Base-by-base conservation (phyloP, 139 green algal genomes). In the Chlamydomonas incerta region DNA sequence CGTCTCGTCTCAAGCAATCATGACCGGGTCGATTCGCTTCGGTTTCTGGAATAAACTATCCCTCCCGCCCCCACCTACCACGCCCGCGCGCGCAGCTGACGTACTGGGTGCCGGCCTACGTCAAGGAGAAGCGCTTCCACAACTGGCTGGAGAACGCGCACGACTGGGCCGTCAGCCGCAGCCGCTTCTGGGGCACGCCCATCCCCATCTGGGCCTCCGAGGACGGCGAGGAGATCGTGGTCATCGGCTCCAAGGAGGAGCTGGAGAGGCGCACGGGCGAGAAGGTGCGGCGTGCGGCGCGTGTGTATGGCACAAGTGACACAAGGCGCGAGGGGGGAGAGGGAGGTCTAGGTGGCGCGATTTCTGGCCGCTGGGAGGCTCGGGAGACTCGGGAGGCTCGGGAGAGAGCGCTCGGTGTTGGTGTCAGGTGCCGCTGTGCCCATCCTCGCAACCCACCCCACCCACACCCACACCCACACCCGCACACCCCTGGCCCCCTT, bases 71-170 rank as follows among this genome's bases (percentile, higher is more conserved):
- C 37, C 35, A 35, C 5, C 72, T 67, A 17, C 50, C 31, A 34
- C 31, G 3, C 35, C 8, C 29, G 47, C 29, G 13, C 41, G 8
- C n/a, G 33, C 77, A 92, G 80, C 31, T 95, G 82, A 99, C 98
- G 6, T 92, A 96, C 81, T 99, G 98, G 98, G 98, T 99, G 87
- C 97, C 97, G 2, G 68, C 84, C 23, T 98, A 98, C 87, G 96
- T 99, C 58, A 97, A 98, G 90, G 98, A 99, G 89, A 99, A 99
- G 92, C 94, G 98, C 58, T 99, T 99, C 92, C 95, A 99, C 90
- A 99, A 99, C 92, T 99, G 98, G 98, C 94, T 99, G 57, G 96
- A 99, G 89, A 96, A 94, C 80, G 97, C 97, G 52, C 93, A 96
- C 76, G 97, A 99, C 92, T 99, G 97, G 97, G 95, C 95, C 34